Conservation (phyloP, 169 alveolate species). For the Eimeria tenella region DNA sequence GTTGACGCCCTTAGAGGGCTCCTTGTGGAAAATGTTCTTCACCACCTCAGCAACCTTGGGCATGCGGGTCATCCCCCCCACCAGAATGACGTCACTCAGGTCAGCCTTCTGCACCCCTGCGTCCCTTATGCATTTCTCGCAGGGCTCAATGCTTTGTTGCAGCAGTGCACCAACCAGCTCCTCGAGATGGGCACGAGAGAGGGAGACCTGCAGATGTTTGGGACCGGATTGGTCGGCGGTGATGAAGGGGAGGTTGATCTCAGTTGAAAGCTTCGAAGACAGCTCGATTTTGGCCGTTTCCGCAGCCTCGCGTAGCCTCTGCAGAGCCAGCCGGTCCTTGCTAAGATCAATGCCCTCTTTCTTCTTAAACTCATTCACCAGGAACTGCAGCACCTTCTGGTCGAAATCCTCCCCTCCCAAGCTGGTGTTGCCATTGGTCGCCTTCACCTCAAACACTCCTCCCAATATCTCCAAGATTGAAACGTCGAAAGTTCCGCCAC, state of each 20-base stretch:
- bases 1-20: constrained; percentile 94
- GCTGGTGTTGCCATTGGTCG: constrained; percentile 99
- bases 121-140: constrained; percentile 97
- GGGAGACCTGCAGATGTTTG: constrained; percentile 96
- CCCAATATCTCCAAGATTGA: constrained; percentile 97
- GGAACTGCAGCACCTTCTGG: constrained; percentile 96
- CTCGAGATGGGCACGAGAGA: constrained; percentile 87
- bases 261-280: constrained; percentile 98
- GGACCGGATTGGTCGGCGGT: constrained; percentile 99
- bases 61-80: constrained; percentile 99
- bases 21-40: constrained; percentile 95
- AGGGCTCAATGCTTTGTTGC: constrained; percentile 97
- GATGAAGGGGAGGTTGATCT: constrained; percentile 97
- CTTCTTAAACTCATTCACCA: constrained; percentile 96
- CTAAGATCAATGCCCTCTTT: constrained; percentile 87
- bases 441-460: constrained; percentile 98
- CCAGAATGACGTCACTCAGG: constrained; percentile 97
- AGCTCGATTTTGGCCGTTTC: constrained; percentile 99
- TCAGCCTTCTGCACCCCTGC: constrained; percentile 83
- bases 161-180: constrained; percentile 96
- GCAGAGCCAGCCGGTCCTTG: constrained; percentile 82
- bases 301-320: constrained; percentile 96
- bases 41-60: constrained; percentile 97
- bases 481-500: constrained; percentile 99
- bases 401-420: constrained; percentile 99